Base-by-base conservation (phyloP, 1,284 basidiomycete species). In the Clitocybe nebularis region DNA sequence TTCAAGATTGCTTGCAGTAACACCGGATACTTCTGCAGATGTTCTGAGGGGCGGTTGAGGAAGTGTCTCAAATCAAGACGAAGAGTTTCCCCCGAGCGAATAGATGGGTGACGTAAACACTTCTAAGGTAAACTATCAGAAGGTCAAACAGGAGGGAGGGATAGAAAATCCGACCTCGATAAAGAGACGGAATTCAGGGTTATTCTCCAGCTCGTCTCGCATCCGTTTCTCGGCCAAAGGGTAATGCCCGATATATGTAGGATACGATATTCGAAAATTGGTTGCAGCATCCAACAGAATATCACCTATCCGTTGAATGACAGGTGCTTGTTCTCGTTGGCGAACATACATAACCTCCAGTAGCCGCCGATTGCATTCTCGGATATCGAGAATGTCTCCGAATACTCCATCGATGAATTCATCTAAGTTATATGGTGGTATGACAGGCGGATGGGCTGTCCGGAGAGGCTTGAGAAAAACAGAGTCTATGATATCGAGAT, bases 1-100 rank as follows among this genome's bases (percentile, higher is more conserved):
- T 85, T 79, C 52, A 86, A 77, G 41, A 97, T 89, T 1, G 90
- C 90, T 53, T 93, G 88, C 1, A 98, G 72, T 7, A 93, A 72
- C 1, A 91, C 79, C 5, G 91, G 89, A 58, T 97, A 97, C 49
- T 90, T 87, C 59, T 93, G 89, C 8, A 97, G 70, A 59, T 95
- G 90, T 48, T 93, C 89, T 0, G 86, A 81, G 1, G 94, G 92
- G 4, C 92, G 77, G 40, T 84, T 87, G 49, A 97, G 72, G 60
- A 93, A 91, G 53, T 91, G 84, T 52, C 89, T 90, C 48, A 96
- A 72, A 51, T 95, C 90, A 33, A 91, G 72, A n/a, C 88, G 77
- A 39, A 87, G 77, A 4, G 83, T 75, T 36, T 88, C 86, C n/a
- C 61, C 62, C 13, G 59, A 52, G 3, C 66, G 74, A 0, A 78